Evolutionary conservation across 2,329 filamentous ascomycete genomes (phyloP).

Genomic region (Ophiosphaerella korrae): DNA sequence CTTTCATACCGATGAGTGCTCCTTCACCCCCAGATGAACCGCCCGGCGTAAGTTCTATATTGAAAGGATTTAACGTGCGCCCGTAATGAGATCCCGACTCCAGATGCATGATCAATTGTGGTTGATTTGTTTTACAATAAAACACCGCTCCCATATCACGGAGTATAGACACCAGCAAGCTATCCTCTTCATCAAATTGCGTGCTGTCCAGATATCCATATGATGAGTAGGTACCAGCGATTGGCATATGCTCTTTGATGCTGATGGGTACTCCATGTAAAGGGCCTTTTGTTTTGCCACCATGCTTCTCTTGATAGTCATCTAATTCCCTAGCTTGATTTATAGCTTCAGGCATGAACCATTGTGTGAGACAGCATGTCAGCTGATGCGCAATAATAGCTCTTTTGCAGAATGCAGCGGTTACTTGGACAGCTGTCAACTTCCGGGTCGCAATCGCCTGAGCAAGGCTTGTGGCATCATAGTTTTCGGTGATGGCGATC

Average conservation of each 20-base stretch:
- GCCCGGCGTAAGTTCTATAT: conserved; percentile 52
- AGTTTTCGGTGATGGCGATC: conserved; percentile 55
- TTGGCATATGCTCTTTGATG: conserved; percentile 57
- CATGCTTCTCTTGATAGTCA: conserved; percentile 46
- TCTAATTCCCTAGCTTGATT: conserved; percentile 43
- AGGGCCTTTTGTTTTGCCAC: conserved; percentile 30
- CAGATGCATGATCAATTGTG: conserved; percentile 57
- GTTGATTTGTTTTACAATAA: conserved; percentile 58
- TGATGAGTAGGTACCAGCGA: conserved; percentile 60
- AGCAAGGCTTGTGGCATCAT: conserved; percentile 52
- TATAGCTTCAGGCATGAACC: conserved; percentile 27
- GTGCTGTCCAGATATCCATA: conserved; percentile 57
- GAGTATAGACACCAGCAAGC: conserved; percentile 59
- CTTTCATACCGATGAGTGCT: conserved; percentile 26
- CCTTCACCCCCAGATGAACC: conserved; percentile 49
- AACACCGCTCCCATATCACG: conserved; percentile 60
- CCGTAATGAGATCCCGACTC: conserved; percentile 62
- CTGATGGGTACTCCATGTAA: conserved; percentile 59
- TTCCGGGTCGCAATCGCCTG: conserved; percentile 45
- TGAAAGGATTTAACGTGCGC: conserved; percentile 52
- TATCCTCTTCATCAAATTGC: conserved; percentile 57
- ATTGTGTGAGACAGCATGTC: conserved; percentile 24
- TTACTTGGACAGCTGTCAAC: conserved; percentile 49
- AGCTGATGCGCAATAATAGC: conserved; percentile 25
- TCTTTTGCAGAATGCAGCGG: conserved; percentile 26